Evolutionary conservation across 1,284 basidiomycete genomes (phyloP).

Genomic region (Cutaneotrichosporon arboriforme): DNA sequence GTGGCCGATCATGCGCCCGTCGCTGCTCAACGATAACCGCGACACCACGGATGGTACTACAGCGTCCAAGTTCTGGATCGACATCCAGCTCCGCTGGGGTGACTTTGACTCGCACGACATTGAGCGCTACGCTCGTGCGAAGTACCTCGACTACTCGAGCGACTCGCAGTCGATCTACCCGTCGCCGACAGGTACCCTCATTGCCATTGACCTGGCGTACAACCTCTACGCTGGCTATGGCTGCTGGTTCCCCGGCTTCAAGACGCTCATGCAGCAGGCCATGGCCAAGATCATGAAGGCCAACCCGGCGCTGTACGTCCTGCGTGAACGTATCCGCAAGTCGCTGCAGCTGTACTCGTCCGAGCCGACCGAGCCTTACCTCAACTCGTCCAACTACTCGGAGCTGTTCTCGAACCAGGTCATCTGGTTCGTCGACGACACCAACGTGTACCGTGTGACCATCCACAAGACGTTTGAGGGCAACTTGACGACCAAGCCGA

Average conservation of each 20-base stretch:
- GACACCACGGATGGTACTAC: conserved; percentile 96
- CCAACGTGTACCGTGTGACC: conserved; percentile 98
- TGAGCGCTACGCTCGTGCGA: conserved; percentile 93
- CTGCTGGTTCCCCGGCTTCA: conserved; percentile 99
- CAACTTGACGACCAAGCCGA: conserved; percentile 98
- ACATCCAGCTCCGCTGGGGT: conserved; percentile 96
- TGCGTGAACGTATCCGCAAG: conserved; percentile 97
- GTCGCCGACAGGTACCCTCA: conserved; percentile 95
- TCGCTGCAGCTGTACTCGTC: conserved; percentile 97
- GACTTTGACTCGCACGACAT: conserved; percentile 99
- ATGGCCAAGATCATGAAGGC: conserved; percentile 95
- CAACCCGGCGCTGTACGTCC: conserved; percentile 87
- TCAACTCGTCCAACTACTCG: conserved; percentile 84
- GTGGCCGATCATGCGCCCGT: conserved; percentile 97
- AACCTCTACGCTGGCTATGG: conserved; percentile 99
- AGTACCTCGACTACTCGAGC: conserved; percentile 78
- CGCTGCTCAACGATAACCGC: conserved; percentile 90
- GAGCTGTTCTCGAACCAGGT: conserved; percentile 99
- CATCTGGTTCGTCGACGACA: conserved; percentile 99
- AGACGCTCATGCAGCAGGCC: conserved; percentile 95
- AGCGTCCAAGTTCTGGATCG: conserved; percentile 98
- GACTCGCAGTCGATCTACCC: conserved; percentile 98
- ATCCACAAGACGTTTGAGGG: conserved; percentile 99
- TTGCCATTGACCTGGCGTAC: conserved; percentile 95
- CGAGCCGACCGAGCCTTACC: conserved; percentile 97